Base-by-base conservation (phyloP, 2,329 filamentous ascomycete genomes). In the Cordyceps farinosa region DNA sequence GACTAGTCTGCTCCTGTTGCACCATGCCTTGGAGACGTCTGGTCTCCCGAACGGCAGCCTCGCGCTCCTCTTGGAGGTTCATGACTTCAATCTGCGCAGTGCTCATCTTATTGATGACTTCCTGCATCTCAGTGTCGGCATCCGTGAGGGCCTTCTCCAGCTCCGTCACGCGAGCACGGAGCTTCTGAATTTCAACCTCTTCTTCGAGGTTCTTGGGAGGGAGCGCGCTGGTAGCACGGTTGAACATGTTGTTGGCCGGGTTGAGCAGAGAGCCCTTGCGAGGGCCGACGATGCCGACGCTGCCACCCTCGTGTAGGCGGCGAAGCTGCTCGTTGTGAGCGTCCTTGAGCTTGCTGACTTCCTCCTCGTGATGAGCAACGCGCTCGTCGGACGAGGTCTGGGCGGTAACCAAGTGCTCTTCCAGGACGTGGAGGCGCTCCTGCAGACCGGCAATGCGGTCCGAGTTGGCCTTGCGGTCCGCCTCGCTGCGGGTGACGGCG, bases 321-420 rank as follows among this genome's bases (percentile, higher is more conserved):
- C 88, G 87, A 38, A 98, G 84, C 70, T 95, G 90, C 22, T 82
- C 81, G 71, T 85, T 91, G 71, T 95, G 88, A 64, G 86, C 90
- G 62, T 96, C 91, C 68, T 89, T 88, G 61, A 98, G 79, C 29
- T 84, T 80, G 22, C 85, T 80, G 44, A 97, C 84, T 75, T 97
- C 92, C 44, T 95, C 91, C 74, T 98, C 95, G 71, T 97, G 92
- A 55, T 87, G 88, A 50, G 85, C 79, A 63, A 98, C 86, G 45
- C 88, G 88, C 55, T 94, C 92, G 73, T 99, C 95, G 0, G 92
- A 94, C 27, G 90, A 85, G 63, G 91, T 88, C 75, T 98, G 94
- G 1, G 94, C 92, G 27, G 86, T 78, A 61, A 96, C 82, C 29
- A 99, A 85, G 69, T 89, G 86, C 65, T 98, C 93, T 73, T 98